Evolutionary conservation across 1,139 yeast species (phyloP).

Genomic region (Yamadazyma kanchanaburiensis): DNA sequence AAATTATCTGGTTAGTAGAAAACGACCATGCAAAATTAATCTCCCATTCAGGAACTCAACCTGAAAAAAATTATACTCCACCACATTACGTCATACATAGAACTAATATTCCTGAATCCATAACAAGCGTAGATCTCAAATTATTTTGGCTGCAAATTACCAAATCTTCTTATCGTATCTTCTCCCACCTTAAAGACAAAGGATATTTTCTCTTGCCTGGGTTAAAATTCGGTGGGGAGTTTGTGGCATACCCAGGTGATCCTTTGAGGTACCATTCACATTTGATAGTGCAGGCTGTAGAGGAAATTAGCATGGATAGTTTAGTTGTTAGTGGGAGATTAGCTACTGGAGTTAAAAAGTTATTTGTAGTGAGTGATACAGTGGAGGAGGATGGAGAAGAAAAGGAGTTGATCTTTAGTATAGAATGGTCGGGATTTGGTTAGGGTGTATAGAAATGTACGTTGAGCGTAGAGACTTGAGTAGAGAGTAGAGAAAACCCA

Average conservation of each 20-base stretch:
- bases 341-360: constrained; percentile 89
- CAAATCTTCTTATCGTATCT: constrained; percentile 15
- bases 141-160: constrained; percentile 5
- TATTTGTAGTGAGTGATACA: constrained; percentile 52
- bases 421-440: constrained; percentile 86
- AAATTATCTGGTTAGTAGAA: constrained; percentile 62
- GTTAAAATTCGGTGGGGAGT: constrained; percentile 84
- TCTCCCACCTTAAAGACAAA: constrained; percentile 36
- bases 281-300: constrained; percentile 59
- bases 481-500: too few relatives aligned
- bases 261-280: constrained; percentile 90
- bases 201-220: constrained; percentile 77
- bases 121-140: constrained; percentile 1
- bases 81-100: constrained; percentile 5
- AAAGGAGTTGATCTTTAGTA: constrained; percentile 42
- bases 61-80: constrained; percentile 4
- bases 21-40: constrained; percentile 29
- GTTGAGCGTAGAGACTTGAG: too few relatives aligned
- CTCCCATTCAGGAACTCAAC: constrained; percentile 2
- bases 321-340: constrained; percentile 81
- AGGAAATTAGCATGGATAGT: constrained; percentile 47
- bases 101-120: constrained; percentile 1
- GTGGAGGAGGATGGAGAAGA: constrained; percentile 23
- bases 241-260: constrained; percentile 92
- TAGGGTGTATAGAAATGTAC: constrained; percentile 14